A percentile compares a stretch with the other conserved stretches of the same genome.
phyloP scores from a whole-genome alignment of 139 green algal species.

The Nannochloris sp. region DNA sequence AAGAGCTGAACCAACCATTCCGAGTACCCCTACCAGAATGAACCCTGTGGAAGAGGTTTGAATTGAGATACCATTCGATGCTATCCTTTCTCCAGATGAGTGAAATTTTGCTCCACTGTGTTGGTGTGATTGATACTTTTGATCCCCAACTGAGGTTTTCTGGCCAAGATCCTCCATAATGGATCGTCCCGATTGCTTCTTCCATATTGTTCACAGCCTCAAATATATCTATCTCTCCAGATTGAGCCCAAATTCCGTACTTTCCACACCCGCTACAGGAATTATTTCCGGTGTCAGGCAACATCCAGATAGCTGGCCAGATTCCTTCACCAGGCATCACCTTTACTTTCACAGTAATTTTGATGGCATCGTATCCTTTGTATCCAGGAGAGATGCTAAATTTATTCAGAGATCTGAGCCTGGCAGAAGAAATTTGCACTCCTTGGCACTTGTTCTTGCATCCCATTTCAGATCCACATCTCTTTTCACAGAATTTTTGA shows the following conservation, averaged over 20 bases:
- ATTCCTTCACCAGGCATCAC: slow-evolving; percentile 5
- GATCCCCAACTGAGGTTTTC: background rate
- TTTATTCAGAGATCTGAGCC: background rate
- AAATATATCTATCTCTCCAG: slow-evolving; percentile 18
- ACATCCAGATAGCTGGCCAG: slow-evolving; percentile 25
- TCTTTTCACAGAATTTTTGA: slow-evolving; percentile 3
- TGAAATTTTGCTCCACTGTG: background rate
- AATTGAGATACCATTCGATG: slow-evolving; percentile 8
- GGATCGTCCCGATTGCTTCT: slow-evolving; percentile 9
- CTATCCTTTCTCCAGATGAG: slow-evolving; percentile 6
- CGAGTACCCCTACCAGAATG: background rate
- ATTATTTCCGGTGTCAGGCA: slow-evolving; percentile 6
- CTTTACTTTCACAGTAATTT: slow-evolving; percentile 1
- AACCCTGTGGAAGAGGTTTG: background rate
- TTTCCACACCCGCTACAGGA: slow-evolving; percentile 3
- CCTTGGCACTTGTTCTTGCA: background rate
- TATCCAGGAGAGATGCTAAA: slow-evolving; percentile 5
- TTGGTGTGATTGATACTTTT: background rate
- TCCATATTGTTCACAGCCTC: background rate
- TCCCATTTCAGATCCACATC: background rate
- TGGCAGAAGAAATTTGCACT: slow-evolving; percentile 7
- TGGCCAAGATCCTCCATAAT: slow-evolving; percentile 13
- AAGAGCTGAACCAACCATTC: slow-evolving; percentile 4
- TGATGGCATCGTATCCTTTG: slow-evolving; percentile 7
- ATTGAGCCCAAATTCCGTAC: slow-evolving; percentile 16